Percentiles rank a stretch among this genome's conserved stretches.
These are phyloP conservation scores for Kluyveromyces wickerhamii DNA, from an alignment of 805 yeast species.

Conservation along the genomic window DNA sequence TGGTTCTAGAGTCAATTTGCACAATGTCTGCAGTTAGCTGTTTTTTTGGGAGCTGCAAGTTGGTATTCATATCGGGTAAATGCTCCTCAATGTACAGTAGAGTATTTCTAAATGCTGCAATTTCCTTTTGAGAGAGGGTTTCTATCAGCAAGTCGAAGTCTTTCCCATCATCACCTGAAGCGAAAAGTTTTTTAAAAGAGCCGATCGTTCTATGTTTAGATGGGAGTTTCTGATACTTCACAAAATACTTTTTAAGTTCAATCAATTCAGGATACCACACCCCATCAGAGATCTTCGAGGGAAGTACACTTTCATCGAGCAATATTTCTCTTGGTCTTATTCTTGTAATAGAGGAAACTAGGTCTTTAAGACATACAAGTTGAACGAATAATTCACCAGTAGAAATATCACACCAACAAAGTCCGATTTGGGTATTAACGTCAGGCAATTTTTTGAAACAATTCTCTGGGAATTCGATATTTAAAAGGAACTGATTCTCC, in stretches of 20 bases:
- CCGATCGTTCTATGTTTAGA: slow-evolving; percentile 33
- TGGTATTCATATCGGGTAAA: slow-evolving; percentile 57
- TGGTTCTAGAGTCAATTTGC: slow-evolving; percentile 75
- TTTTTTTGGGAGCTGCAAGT: slow-evolving; percentile 59
- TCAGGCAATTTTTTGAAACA: slow-evolving; percentile 33
- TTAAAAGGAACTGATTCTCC: slow-evolving; percentile 60
- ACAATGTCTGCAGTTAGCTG: slow-evolving; percentile 45
- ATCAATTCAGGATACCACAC: slow-evolving; percentile 49
- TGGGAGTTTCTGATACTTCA: slow-evolving; percentile 44
- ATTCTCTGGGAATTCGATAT: slow-evolving; percentile 53
- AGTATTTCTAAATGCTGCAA: slow-evolving; percentile 53
- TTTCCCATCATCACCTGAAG: slow-evolving; percentile 15
- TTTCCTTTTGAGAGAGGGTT: slow-evolving; percentile 38
- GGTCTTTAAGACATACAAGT: slow-evolving; percentile 47
- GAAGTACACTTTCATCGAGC: slow-evolving; percentile 40
- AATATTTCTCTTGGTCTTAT: slow-evolving; percentile 77
- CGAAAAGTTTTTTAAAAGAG: slow-evolving; percentile 35
- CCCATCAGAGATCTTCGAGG: slow-evolving; percentile 36
- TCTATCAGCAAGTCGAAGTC: slow-evolving; percentile 20
- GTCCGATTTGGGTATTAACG: slow-evolving; percentile 44
- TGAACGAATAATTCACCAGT: slow-evolving; percentile 74
- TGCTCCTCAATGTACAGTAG: slow-evolving; percentile 65
- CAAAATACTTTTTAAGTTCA: slow-evolving; percentile 50
- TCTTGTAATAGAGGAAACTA: slow-evolving; percentile 66
- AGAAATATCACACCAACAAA: slow-evolving; percentile 85